Evolutionary conservation across 148 eudicot species (phyloP), one percentile per base, ranked within the genome.

Genomic region (Beta vulgaris): DNA sequence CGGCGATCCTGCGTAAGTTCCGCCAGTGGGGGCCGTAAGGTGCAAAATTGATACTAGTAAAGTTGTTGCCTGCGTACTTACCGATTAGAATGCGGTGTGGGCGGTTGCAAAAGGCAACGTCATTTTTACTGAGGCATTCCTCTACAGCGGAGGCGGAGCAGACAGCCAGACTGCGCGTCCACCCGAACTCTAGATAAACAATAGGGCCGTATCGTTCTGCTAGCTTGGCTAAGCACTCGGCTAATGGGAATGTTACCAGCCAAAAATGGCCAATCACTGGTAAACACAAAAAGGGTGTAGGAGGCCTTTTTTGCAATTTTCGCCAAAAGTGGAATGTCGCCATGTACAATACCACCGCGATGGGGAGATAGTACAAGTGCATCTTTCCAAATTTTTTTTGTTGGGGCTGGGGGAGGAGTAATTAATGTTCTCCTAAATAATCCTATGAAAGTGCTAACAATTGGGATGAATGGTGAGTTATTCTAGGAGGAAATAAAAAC

Each of bases 251-350:
- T 18, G 80, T 77, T 13, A 87, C n/a, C 49, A 84, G 77, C 46
- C 77, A 57, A 21, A 83, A 78, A 53, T 87, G 88, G 64, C 88
- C 88, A 2, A 85, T 19, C 6, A 87, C 21, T 4, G 91, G 91
- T 2, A 87, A 35, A 34, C 73, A 34, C 0, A 76, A 42, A 31
- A 77, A 68, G 6, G 86, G 90, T 32, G 78, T 79, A 28, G 90
- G 90, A 16, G 88, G 88, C 12, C 77, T 75, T 11, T 72, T 76
- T 32, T 46, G 61, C 62, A 85, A 1, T 58, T 71, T 85, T 10
- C 40, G 8, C 42, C n/a, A 34, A 35, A 44, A 15, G 31, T 68
- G 76, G 53, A 34, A 37, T 25, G 78, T 60, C 31, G 75, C 13
- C 0, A 82, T 2, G 64, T 71, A 82, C 0, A 84, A 48, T n/a